Base-by-base conservation (phyloP, 306 rosid genomes). In the Mimosa bimucronata region DNA sequence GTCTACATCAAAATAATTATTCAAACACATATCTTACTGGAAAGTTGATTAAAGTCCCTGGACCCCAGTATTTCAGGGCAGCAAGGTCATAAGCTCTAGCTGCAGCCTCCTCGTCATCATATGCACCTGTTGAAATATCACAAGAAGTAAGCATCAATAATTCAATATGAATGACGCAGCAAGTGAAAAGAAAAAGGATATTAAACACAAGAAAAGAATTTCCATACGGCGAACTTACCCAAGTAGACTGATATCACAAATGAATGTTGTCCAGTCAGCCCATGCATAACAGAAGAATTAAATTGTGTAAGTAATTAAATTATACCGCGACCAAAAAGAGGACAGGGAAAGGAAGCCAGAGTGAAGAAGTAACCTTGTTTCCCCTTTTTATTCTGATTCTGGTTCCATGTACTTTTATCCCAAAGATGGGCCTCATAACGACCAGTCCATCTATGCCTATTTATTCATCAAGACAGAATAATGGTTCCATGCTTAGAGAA, bases 381-480 rank as follows among this genome's bases (percentile, higher is more conserved):
- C 79, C 97, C 97, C 84, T 92, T 92, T 85, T 92, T 92, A 79
- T 92, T 92, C 86, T 90, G 97, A 72, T 92, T 92, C 81, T 92
- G 97, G 77, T 92, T 92, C 97, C 97, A 92, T 8, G 92, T 92
- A 67, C 94, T 90, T 78, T 92, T 92, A 80, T 92, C 97, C 97
- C 97, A 92, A 31, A 92, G 97, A 80, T 92, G 94, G 65, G 97
- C 97, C 80, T 92, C 97, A 73, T 91, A 91, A 48, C 97, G 97
- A 73, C 97, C 97, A n/a, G 94, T 92, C 97, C 97, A 92, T 85
- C 97, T 90, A 92, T 92, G 97, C 89, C 97, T 92, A 73, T 42
- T 46, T 45, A 77, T 77, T 70, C 83, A 80, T 23, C 9, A 60
- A 71, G 45, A 61, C 30, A 37, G 73, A 46, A 73, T 40, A 46